Percentiles rank a stretch among this genome's conserved stretches.
Evolutionary conservation across 257 asterid species (phyloP).

Genomic region (Petunia secreta): DNA sequence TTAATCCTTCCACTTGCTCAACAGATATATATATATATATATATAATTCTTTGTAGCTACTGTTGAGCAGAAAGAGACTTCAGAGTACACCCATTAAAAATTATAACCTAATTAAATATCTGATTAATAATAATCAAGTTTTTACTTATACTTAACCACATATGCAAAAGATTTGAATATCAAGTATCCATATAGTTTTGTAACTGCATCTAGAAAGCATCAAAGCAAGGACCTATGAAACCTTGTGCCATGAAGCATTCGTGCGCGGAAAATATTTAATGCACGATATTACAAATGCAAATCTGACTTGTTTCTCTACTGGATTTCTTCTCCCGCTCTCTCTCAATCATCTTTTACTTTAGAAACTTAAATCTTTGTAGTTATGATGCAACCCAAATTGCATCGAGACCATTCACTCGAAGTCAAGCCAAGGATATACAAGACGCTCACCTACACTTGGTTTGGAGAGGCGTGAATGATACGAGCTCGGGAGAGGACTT

Average conservation of each 20-base stretch:
- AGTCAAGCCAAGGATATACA: no score
- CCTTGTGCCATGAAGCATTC: background rate
- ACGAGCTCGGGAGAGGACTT: no score
- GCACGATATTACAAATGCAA: background rate
- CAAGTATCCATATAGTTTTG: background rate
- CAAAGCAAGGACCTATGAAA: conserved; percentile 4
- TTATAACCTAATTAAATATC: conserved; percentile 1
- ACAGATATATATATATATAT: background rate
- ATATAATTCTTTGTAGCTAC: background rate
- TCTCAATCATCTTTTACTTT: background rate
- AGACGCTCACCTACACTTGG: no score
- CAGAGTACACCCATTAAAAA: background rate
- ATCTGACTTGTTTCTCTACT: background rate
- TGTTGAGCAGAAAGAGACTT: conserved; percentile 9
- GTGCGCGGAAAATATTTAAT: background rate
- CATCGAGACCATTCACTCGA: no score
- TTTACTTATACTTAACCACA: conserved; percentile 14
- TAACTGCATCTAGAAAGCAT: background rate
- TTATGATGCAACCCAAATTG: no score
- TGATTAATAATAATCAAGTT: conserved; percentile 2
- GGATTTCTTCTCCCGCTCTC: background rate
- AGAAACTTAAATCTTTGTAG: background rate
- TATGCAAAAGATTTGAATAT: background rate
- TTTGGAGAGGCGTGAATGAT: no score
- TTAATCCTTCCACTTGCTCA: background rate